Conservation (phyloP, 805 yeast species). For the Myxozyma udenii region DNA sequence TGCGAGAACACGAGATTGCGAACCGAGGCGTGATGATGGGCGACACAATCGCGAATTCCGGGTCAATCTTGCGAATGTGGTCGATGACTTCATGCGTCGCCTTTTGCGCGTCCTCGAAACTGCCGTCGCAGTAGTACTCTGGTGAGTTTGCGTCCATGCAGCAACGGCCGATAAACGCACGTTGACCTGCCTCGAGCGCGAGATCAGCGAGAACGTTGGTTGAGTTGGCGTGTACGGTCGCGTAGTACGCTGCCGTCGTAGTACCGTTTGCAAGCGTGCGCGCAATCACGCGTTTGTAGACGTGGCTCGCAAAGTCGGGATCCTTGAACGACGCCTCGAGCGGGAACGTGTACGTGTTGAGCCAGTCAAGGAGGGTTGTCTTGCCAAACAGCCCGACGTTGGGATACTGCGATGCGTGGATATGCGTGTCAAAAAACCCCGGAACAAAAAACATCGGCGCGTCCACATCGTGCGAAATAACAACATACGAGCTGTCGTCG, state of each 20-base stretch:
- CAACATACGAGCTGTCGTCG: too few species aligned
- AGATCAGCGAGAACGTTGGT: conserved; percentile 73
- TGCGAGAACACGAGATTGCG: conserved; percentile 79
- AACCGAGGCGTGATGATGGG: conserved; percentile 91
- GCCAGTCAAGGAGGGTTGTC: conserved; percentile 85
- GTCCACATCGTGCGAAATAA: conserved; percentile 14
- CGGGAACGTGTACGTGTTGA: conserved; percentile 83
- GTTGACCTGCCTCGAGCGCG: conserved; percentile 65
- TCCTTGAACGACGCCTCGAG: conserved; percentile 68
- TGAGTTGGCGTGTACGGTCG: conserved; percentile 78
- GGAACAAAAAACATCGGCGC: conserved; percentile 61
- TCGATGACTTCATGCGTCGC: conserved; percentile 57
- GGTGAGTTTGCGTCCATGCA: conserved; percentile 90
- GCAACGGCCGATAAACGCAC: conserved; percentile 88
- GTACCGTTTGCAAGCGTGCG: conserved; percentile 79
- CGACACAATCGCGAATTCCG: conserved; percentile 50
- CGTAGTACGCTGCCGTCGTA: conserved; percentile 87
- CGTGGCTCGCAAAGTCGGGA: conserved; percentile 51
- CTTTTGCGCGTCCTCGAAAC: conserved; percentile 51
- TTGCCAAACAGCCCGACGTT: conserved; percentile 81
- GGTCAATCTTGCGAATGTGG: conserved; percentile 55
- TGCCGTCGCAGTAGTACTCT: conserved; percentile 58
- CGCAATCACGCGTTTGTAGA: conserved; percentile 65
- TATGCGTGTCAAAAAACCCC: conserved; percentile 79
- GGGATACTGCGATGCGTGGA: conserved; percentile 83